phyloP scores from a whole-genome alignment of 192 early-diverging fungal species.

The Umbelopsis vinacea region DNA sequence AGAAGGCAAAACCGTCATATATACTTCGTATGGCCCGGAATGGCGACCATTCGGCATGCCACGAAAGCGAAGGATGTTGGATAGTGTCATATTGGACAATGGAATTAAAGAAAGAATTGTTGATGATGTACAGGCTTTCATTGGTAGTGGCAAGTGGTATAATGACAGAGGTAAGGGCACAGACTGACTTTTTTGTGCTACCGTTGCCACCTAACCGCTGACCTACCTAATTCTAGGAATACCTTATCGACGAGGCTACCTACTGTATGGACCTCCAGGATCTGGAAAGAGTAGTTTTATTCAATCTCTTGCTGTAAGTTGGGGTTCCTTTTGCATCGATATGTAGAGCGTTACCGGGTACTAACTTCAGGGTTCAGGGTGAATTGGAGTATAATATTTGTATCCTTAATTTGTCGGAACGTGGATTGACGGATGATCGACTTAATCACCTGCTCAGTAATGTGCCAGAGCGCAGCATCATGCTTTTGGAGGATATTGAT shows the following conservation, averaged over 20 bases:
- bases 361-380: constrained; percentile 37
- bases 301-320: constrained; percentile 74
- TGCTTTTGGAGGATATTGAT: constrained; percentile 84
- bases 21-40: constrained; percentile 93
- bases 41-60: constrained; percentile 97
- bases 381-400: constrained; percentile 89
- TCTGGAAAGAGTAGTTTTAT: constrained; percentile 94
- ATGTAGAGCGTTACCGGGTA: neutral
- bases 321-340: neutral
- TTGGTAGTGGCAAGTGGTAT: constrained; percentile 83
- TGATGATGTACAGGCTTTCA: constrained; percentile 74
- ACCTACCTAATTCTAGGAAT: constrained; percentile 53
- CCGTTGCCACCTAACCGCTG: neutral
- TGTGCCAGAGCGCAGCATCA: constrained; percentile 77
- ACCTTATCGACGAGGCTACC: constrained; percentile 88
- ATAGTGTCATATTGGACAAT: constrained; percentile 75
- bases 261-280: constrained; percentile 88
- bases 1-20: constrained; percentile 95
- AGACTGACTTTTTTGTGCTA: constrained; percentile 18
- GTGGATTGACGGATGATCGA: constrained; percentile 84
- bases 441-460: constrained; percentile 81
- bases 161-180: constrained; percentile 63
- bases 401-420: constrained; percentile 82
- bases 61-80: constrained; percentile 71
- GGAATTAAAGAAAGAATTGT: constrained; percentile 70